Evolutionary conservation across 768 basidiomycete genomes (phyloP), one percentile per base, ranked within the genome.

Genomic region (Mycena albidolilacea): DNA sequence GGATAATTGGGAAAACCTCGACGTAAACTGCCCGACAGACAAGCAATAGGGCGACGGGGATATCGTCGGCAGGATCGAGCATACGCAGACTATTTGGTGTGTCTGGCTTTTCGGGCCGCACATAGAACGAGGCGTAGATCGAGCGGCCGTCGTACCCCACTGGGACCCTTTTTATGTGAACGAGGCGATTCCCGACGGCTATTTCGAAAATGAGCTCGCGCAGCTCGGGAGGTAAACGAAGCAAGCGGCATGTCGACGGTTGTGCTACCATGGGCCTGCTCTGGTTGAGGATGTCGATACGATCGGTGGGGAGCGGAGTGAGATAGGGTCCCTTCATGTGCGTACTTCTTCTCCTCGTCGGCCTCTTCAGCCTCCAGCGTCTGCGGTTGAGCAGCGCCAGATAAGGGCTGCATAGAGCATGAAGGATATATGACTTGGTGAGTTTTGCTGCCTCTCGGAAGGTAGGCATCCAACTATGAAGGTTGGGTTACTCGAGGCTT

Each of bases 171-270:
- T 60, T 6, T 3, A 68, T 23, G n/a, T 39, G 67, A 5, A 68
- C 58, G 19, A 68, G 58, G 12, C 67, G 67, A 43, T 60, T 59
- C 21, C 67, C 58, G 12, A 50, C 67, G 8, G 58, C 67, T 37
- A 68, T n/a, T 39, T 68, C 67, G 23, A 68, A 60, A 11, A 68
- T 68, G n/a, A 59, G 43, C 19, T 35, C 14, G 44, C 67, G 58
- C n/a, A 68, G 38, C 44, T 68, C 67, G 0, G 58, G 30, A 7
- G 67, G 67, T n/a, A 68, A 21, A 17, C 44, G 67, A 19, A 68
- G 67, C 10, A 68, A 50, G 37, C 41, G 67, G 58, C 67, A 68
- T 30, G 67, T 30, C 11, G 58, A 35, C 9, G 54, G 54, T 39
- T 54, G 64, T 17, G 39, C 54, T 54, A 35, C 2, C n/a, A 8